Conservation (phyloP, 441 rosid genomes). For the Populus tomentosa region DNA sequence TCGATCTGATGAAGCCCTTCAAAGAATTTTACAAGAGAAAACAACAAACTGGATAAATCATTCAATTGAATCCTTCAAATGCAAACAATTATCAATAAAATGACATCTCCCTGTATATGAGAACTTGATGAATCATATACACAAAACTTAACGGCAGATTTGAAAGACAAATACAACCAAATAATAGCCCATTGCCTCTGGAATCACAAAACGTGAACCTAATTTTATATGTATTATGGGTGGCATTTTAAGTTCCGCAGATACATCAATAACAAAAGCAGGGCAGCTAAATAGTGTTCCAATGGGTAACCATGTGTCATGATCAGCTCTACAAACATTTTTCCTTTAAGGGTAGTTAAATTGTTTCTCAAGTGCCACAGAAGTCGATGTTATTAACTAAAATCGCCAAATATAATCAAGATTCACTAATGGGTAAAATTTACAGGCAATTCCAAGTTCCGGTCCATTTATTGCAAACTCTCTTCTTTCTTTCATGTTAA, state of each 20-base stretch:
- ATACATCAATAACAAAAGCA: not conserved
- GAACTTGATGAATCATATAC: slow-evolving; percentile 1
- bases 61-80: slow-evolving; percentile 2
- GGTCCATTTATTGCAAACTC: too few species aligned
- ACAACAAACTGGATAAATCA: slow-evolving; percentile 15
- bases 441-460: too few species aligned
- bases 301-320: not conserved
- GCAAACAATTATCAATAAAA: not conserved
- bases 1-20: slow-evolving; percentile 3
- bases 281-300: not conserved
- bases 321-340: not conserved
- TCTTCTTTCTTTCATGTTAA: too few species aligned
- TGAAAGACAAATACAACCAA: not conserved
- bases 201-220: not conserved
- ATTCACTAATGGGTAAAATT: too few species aligned
- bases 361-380: too few species aligned
- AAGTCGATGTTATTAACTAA: too few species aligned
- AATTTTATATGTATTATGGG: too few species aligned
- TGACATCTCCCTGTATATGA: not conserved
- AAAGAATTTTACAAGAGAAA: slow-evolving; percentile 10
- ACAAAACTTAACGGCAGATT: not conserved
- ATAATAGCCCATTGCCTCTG: not conserved
- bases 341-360: not conserved
- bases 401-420: too few species aligned
- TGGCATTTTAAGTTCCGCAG: too few species aligned